Percentiles rank a stretch among this genome's conserved stretches.
Conservation (phyloP, 768 basidiomycete genomes). For the Cyclocybe aegerita region DNA sequence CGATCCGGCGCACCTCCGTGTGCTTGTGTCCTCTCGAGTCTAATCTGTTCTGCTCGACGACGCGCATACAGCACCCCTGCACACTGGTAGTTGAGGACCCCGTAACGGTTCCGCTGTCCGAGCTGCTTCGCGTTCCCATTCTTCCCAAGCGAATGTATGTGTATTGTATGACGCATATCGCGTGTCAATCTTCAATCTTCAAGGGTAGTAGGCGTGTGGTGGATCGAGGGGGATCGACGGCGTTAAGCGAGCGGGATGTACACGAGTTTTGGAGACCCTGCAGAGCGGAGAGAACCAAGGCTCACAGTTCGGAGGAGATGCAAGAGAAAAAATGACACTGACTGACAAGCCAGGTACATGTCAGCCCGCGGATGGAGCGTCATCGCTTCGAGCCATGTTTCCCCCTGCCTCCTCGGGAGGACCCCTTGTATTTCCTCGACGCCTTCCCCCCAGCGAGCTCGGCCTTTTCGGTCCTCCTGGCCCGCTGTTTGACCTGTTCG, state of each 20-base stretch:
- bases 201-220: too few relatives aligned
- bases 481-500: slow-evolving; percentile 62
- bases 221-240: too few relatives aligned
- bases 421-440: slow-evolving; percentile 34
- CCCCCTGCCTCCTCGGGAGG: slow-evolving; percentile 15
- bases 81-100: neutral
- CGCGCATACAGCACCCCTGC: too few relatives aligned
- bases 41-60: too few relatives aligned
- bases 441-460: slow-evolving; percentile 68
- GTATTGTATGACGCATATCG: too few relatives aligned
- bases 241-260: too few relatives aligned
- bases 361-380: slow-evolving; percentile 6
- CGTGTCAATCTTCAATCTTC: too few relatives aligned
- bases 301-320: neutral
- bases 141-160: neutral
- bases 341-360: slow-evolving; percentile 1
- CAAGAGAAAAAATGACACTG: neutral
- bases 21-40: too few relatives aligned
- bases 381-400: slow-evolving; percentile 18
- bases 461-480: slow-evolving; percentile 69
- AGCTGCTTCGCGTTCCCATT: slow-evolving; percentile 1
- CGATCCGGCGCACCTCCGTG: too few relatives aligned
- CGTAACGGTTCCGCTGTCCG: neutral
- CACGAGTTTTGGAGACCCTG: too few relatives aligned
- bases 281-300: neutral